Base-by-base conservation (phyloP, 1,284 basidiomycete genomes). In the Acaromyces ingoldii region DNA sequence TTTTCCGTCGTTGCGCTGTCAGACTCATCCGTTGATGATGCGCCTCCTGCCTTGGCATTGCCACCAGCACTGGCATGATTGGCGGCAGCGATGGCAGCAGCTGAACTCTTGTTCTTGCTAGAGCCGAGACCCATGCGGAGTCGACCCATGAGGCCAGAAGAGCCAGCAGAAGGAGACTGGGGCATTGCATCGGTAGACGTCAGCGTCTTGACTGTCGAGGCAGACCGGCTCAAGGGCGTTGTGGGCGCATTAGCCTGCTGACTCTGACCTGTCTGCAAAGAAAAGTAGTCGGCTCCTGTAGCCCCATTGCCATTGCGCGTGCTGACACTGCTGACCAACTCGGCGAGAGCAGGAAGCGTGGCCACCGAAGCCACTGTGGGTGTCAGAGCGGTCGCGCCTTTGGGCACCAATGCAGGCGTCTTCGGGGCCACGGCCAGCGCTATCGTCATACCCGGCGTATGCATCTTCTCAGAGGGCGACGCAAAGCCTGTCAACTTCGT, bases 231-330 rank as follows among this genome's bases (percentile, higher is more conserved):
- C n/a, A n/a, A n/a, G 3, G n/a, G n/a, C n/a, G 26, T 9, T 19
- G 37, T 34, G 2, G 3, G 15, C 5, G 42, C 19, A 17, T 22
- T 22, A 9, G 26, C n/a, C 17, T 10, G 11, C 10, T 15, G 21
- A 19, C 25, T 44, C n/a, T 30, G 21, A 44, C 22, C 24, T 30
- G 43, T 50, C 31, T 47, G 50, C 7, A 56, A 28, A 3, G 63
- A 64, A 41, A 67, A 67, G 51, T 67, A 64, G 37, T 67, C 62
- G n/a, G n/a, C n/a, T n/a, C n/a, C n/a, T n/a, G n/a, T n/a, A n/a
- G n/a, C n/a, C n/a, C n/a, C n/a, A n/a, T n/a, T n/a, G n/a, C n/a
- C n/a, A n/a, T n/a, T n/a, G n/a, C n/a, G n/a, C n/a, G n/a, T n/a
- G n/a, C n/a, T n/a, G n/a, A n/a, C n/a, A n/a, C n/a, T n/a, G n/a